Percentiles rank a stretch among this genome's conserved stretches.
phyloP scores from a whole-genome alignment of 805 yeast species.

The Blastobotrys robertii region DNA sequence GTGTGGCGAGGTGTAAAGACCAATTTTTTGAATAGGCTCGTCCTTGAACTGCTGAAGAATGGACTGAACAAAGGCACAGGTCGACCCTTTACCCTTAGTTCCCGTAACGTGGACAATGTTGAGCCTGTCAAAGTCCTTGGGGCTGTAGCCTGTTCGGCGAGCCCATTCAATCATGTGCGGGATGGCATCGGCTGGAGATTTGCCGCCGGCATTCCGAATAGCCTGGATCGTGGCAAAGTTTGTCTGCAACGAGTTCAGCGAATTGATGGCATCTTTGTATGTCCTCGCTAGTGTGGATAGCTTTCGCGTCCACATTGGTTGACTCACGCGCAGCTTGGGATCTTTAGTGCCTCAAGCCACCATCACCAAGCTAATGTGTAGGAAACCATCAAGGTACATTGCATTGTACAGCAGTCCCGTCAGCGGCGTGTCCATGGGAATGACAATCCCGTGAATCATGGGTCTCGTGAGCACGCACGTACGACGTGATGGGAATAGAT shows the following conservation, averaged over 20 bases:
- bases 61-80: constrained; percentile 87
- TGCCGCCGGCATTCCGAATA: constrained; percentile 63
- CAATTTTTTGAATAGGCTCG: constrained; percentile 47
- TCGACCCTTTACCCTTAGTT: constrained; percentile 97
- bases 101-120: constrained; percentile 92
- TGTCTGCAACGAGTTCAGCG: constrained; percentile 80
- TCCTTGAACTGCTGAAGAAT: constrained; percentile 56
- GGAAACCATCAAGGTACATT: constrained; percentile 53
- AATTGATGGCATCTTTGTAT: constrained; percentile 65
- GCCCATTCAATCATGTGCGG: constrained; percentile 83
- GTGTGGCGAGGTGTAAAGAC: constrained; percentile 95
- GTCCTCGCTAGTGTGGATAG: constrained; percentile 6
- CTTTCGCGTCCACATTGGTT: constrained; percentile 1
- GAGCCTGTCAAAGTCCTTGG: constrained; percentile 54
- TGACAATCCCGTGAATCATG: constrained; percentile 44
- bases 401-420: constrained; percentile 37
- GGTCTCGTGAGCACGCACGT: constrained; percentile 34
- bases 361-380: constrained; percentile 44
- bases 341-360: constrained; percentile 18
- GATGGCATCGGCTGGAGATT: constrained; percentile 51
- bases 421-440: constrained; percentile 38
- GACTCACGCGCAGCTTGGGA: background rate
- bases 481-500: constrained; percentile 34
- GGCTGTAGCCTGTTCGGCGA: constrained; percentile 52
- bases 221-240: constrained; percentile 88